phyloP scores from a whole-genome alignment of 345 rosid species.

The Excoecaria cochinchinensis region DNA sequence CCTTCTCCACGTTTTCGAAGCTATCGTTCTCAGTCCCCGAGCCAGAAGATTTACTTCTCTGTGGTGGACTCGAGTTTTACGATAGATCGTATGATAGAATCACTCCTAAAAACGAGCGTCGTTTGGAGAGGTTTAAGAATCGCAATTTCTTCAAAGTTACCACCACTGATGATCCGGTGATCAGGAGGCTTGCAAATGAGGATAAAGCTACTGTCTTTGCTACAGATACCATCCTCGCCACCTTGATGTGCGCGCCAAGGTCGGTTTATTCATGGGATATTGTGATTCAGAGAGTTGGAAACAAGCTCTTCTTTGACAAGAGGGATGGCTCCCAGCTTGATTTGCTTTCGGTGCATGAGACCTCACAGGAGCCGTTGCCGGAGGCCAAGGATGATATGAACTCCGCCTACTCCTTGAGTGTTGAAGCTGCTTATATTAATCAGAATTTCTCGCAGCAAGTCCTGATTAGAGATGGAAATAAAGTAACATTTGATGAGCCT shows the following conservation, averaged over 20 bases:
- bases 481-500: conserved; percentile 78
- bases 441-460: conserved; percentile 92
- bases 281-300: conserved; percentile 86
- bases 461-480: conserved; percentile 75
- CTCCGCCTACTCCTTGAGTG: conserved; percentile 71
- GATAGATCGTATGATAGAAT: conserved; percentile 65
- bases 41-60: conserved; percentile 75
- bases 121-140: conserved; percentile 86
- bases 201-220: conserved; percentile 94
- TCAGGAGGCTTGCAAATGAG: conserved; percentile 79
- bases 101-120: conserved; percentile 78
- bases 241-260: conserved; percentile 89
- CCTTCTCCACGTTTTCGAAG: conserved; percentile 82
- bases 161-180: conserved; percentile 88
- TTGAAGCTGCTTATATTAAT: conserved; percentile 84
- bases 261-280: conserved; percentile 98
- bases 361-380: conserved; percentile 86
- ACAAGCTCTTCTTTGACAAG: conserved; percentile 85
- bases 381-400: conserved; percentile 88
- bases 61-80: conserved; percentile 81
- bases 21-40: conserved; percentile 72
- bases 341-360: conserved; percentile 85
- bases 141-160: conserved; percentile 91
- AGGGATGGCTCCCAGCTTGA: conserved; percentile 90
- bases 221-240: conserved; percentile 73